A percentile compares a stretch with the other conserved stretches of the same genome.
phyloP scores from a whole-genome alignment of 345 rosid genomes.

The Eucalyptus fibrosa region DNA sequence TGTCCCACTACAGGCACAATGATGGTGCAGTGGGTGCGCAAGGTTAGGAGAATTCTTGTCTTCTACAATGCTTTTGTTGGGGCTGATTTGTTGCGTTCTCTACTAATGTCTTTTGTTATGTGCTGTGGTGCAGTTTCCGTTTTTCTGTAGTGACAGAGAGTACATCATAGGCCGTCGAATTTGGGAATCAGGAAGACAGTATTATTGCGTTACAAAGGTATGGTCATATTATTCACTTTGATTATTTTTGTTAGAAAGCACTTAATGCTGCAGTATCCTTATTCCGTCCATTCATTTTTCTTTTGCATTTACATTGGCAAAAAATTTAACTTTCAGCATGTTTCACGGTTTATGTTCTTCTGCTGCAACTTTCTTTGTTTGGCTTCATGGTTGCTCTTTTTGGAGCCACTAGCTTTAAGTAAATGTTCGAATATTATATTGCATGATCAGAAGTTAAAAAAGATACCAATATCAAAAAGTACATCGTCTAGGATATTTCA shows the following conservation, averaged over 20 bases:
- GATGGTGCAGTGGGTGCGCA: slow-evolving; percentile 89
- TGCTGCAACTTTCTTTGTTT: neutral
- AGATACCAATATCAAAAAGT: neutral
- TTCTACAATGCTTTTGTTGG: neutral
- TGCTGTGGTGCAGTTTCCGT: slow-evolving; percentile 64
- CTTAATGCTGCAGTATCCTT: neutral
- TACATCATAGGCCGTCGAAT: slow-evolving; percentile 91
- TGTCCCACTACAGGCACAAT: slow-evolving; percentile 69
- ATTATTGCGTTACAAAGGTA: slow-evolving; percentile 94
- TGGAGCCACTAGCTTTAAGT: neutral
- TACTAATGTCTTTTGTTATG: neutral
- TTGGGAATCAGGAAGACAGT: slow-evolving; percentile 72
- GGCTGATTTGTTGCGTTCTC: neutral
- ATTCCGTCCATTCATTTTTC: neutral
- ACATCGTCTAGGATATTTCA: neutral
- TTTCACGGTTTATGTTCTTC: neutral
- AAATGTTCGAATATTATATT: neutral
- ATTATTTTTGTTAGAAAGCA: neutral
- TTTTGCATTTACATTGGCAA: neutral
- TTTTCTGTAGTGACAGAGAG: slow-evolving; percentile 95
- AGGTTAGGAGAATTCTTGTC: slow-evolving; percentile 27
- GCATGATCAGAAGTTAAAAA: neutral
- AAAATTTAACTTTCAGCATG: neutral
- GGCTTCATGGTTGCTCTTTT: neutral
- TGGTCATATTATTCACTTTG: neutral